Evolutionary conservation across 345 rosid genomes (phyloP).

Genomic region (Gossypium sturtianum): DNA sequence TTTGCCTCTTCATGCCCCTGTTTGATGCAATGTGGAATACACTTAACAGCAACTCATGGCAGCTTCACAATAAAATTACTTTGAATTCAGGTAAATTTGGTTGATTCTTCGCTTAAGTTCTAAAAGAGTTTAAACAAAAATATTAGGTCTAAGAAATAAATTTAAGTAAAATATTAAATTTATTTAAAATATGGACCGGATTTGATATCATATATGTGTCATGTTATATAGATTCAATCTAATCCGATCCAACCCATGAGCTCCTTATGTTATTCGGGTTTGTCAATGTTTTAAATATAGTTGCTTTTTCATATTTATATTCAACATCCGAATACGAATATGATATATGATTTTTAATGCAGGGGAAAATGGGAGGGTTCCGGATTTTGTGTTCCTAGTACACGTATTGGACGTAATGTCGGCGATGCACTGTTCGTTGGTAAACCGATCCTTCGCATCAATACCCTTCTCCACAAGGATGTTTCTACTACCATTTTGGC

Average conservation of each 20-base stretch:
- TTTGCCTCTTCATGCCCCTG: constrained; percentile 94
- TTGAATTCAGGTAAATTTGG: constrained; percentile 33
- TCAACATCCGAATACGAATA: too few species aligned
- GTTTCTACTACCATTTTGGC: constrained; percentile 48
- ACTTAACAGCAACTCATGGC: constrained; percentile 67
- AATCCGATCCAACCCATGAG: accelerated
- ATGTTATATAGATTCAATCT: too few species aligned
- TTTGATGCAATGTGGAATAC: constrained; percentile 84
- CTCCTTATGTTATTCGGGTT: too few species aligned
- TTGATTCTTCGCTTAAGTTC: too few species aligned
- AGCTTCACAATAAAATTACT: constrained; percentile 45
- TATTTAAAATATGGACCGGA: accelerated
- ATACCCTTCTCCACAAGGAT: constrained; percentile 40
- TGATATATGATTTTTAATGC: too few species aligned
- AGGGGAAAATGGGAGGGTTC: constrained; percentile 29
- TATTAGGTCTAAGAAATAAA: too few species aligned
- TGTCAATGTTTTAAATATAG: too few species aligned
- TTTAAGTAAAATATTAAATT: too few species aligned
- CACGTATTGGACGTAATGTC: constrained; percentile 72
- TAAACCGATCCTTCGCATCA: constrained; percentile 48
- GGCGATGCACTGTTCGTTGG: constrained; percentile 62
- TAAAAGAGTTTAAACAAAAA: too few species aligned
- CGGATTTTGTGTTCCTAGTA: constrained; percentile 93
- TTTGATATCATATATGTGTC: too few species aligned
- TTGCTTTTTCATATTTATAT: too few species aligned